These are phyloP conservation scores for Nematodospora valgi DNA, from an alignment of 805 yeast species.

Conservation along the genomic window DNA sequence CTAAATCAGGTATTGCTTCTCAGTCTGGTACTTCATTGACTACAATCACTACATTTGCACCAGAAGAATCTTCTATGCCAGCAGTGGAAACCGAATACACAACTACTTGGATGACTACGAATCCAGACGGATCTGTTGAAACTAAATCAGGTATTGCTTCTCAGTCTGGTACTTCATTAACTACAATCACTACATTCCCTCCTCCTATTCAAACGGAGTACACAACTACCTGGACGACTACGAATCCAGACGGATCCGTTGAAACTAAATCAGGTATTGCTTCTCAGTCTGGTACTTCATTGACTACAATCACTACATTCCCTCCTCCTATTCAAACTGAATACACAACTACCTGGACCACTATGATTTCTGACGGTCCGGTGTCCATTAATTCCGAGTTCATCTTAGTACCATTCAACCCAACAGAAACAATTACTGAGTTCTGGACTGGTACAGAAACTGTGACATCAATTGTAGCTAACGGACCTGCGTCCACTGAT, in stretches of 20 bases:
- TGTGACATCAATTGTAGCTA: no score
- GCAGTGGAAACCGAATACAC: not conserved
- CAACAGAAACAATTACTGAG: no score
- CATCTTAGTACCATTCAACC: no score
- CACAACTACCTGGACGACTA: constrained; percentile 15
- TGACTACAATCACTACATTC: constrained; percentile 6
- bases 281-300: constrained; percentile 4
- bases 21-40: constrained; percentile 1
- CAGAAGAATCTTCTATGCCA: not conserved
- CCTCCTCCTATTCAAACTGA: constrained; percentile 1
- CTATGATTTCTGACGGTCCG: constrained; percentile 12
- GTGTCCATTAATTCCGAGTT: no score
- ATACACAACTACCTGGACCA: constrained; percentile 6
- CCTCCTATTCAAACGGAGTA: constrained; percentile 9
- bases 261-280: constrained; percentile 15
- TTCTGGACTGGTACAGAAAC: no score
- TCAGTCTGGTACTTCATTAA: constrained; percentile 15
- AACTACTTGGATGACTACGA: constrained; percentile 13
- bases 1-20: constrained; percentile 15
- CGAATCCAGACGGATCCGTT: constrained; percentile 12
- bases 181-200: constrained; percentile 13
- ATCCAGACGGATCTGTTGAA: constrained; percentile 10
- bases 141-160: constrained; percentile 16
- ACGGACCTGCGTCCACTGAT: no score
- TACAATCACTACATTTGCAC: constrained; percentile 1